phyloP scores from a whole-genome alignment of 139 green algal species.

The Micromonas pusilla region DNA sequence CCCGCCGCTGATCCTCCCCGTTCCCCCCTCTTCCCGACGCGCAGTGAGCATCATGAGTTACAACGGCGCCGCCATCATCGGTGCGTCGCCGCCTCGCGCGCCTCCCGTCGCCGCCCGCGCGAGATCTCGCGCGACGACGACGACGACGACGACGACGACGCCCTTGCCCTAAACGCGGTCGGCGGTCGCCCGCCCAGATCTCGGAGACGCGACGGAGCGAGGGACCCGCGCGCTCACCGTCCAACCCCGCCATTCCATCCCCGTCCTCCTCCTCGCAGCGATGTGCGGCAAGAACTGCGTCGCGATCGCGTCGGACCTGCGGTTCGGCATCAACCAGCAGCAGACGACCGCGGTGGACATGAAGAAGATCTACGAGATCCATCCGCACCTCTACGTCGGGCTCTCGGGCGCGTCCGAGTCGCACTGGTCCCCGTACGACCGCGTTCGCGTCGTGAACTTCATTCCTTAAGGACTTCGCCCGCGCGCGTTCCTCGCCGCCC shows the following conservation, averaged over 20 bases:
- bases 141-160: too few relatives aligned
- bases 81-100: conserved; percentile 27
- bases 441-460: too few relatives aligned
- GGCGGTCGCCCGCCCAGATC: too few relatives aligned
- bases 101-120: not conserved
- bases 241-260: too few relatives aligned
- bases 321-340: conserved; percentile 88
- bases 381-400: conserved; percentile 90
- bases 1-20: not conserved
- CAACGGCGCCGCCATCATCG: conserved; percentile 85
- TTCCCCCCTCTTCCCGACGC: not conserved
- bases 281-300: conserved; percentile 92
- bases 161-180: too few relatives aligned
- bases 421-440: too few relatives aligned
- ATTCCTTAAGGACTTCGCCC: too few relatives aligned
- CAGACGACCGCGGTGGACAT: conserved; percentile 93
- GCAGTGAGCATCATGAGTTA: conserved; percentile 50
- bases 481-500: too few relatives aligned
- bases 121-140: too few relatives aligned
- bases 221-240: too few relatives aligned
- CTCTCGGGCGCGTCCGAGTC: too few relatives aligned
- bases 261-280: conserved; percentile 38
- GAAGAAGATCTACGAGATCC: conserved; percentile 87
- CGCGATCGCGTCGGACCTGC: conserved; percentile 90
- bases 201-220: too few relatives aligned